These are phyloP conservation scores for Kwoniella bestiolae DNA, from an alignment of 768 basidiomycete species.

Conservation along the genomic window DNA sequence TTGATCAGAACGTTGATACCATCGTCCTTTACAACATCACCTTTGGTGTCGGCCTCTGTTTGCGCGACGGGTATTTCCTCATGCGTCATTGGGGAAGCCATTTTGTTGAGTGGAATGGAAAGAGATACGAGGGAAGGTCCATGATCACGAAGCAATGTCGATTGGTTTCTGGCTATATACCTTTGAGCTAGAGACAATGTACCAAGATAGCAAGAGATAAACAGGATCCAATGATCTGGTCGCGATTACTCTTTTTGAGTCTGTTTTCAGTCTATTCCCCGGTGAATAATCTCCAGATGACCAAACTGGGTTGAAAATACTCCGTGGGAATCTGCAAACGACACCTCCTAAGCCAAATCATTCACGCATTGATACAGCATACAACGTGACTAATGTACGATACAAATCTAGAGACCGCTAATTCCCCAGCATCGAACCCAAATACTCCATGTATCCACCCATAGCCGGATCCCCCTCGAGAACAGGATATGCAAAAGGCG, in stretches of 20 bases:
- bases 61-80: not conserved
- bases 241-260: not conserved
- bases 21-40: constrained; percentile 3
- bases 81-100: not conserved
- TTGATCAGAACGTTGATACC: constrained; percentile 5
- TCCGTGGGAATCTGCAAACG: no score
- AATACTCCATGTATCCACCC: constrained; percentile 5
- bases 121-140: not conserved
- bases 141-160: not conserved
- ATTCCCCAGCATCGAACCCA: not conserved
- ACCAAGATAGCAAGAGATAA: not conserved
- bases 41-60: not conserved
- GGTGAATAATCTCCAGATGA: not conserved
- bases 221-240: constrained; percentile 1
- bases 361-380: no score
- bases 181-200: not conserved
- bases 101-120: not conserved
- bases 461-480: not conserved
- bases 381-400: no score
- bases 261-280: not conserved
- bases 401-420: no score
- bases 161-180: not conserved
- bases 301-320: no score
- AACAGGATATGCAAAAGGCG: not conserved
- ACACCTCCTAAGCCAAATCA: no score